Evolutionary conservation across 331 rosid genomes (phyloP), one percentile per base, ranked within the genome.

Genomic region (Rosa hybrid): DNA sequence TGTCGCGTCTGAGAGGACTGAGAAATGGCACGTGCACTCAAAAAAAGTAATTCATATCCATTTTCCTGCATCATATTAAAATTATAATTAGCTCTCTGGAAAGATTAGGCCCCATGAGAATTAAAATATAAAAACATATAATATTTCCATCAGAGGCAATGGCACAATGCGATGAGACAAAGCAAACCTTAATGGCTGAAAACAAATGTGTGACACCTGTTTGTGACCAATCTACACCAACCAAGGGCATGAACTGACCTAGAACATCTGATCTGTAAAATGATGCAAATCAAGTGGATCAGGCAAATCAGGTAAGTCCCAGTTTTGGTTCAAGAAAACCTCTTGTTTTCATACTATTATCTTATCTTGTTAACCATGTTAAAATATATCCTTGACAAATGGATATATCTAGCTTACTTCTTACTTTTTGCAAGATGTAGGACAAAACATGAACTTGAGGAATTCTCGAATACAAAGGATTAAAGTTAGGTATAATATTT

Each of bases 161-260:
- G 73, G 12, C 48, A 54, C 48, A 4, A 59, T 65, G 41, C 41
- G 16, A 27, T 72, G 79, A 77, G 76, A 84, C 56, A 57, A 63
- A 78, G 77, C 92, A 65, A 78, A 96, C 99, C 99, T 93, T 92
- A 81, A 96, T 92, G 81, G 99, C 98, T 27, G 99, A 90, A 92
- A 89, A 96, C 82, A 96, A 90, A 86, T 92, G 94, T 34, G 99
- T 83, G 81, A 96, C 99, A 59, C 99, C 99, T 56, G 93, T 88
- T 73, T 96, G 99, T 78, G 99, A 96, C 99, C 99, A 96, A 82
- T 96, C 99, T 68, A 93, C 83, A 70, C 99, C 99, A 82, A 96
- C 98, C 90, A 96, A 75, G 70, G 99, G 99, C 99, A 96, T 96
- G 94, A 96, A 91, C 87, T 96, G 99, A 73, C 98, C 99, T 25